These are phyloP conservation scores for Saturnispora halmiae DNA, from an alignment of 805 yeast species.

Conservation along the genomic window DNA sequence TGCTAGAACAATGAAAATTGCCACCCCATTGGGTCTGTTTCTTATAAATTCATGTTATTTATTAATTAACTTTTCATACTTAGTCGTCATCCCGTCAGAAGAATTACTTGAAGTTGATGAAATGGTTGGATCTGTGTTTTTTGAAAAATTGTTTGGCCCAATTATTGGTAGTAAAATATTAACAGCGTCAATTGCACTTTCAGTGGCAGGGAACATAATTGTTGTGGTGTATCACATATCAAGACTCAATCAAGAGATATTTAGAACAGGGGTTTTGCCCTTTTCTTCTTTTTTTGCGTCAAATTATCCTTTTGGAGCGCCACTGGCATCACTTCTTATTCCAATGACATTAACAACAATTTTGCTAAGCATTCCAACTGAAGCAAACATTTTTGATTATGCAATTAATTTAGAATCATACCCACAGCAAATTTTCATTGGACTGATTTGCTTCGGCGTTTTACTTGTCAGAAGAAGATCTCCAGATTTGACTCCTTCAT, in stretches of 20 bases:
- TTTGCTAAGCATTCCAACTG: slow-evolving; percentile 35
- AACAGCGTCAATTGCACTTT: slow-evolving; percentile 41
- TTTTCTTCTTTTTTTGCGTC: slow-evolving; percentile 42
- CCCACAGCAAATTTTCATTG: slow-evolving; percentile 41
- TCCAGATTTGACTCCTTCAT: slow-evolving; percentile 41
- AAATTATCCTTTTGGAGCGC: slow-evolving; percentile 47
- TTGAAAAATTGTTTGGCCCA: slow-evolving; percentile 42
- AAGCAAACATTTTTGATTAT: slow-evolving; percentile 43
- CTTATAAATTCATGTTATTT: slow-evolving; percentile 37
- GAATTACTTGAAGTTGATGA: slow-evolving; percentile 39
- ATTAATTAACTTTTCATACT: slow-evolving; percentile 41
- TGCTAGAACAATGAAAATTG: slow-evolving; percentile 39
- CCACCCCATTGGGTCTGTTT: slow-evolving; percentile 41
- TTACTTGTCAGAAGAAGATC: slow-evolving; percentile 45
- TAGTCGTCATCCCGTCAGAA: slow-evolving; percentile 40
- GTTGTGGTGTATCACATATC: slow-evolving; percentile 46
- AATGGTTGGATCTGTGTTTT: slow-evolving; percentile 43
- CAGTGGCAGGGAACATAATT: slow-evolving; percentile 48
- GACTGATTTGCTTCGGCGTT: slow-evolving; percentile 47
- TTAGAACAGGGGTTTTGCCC: slow-evolving; percentile 48
- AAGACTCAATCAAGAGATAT: slow-evolving; percentile 47
- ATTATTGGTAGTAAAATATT: slow-evolving; percentile 39
- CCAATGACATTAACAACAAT: slow-evolving; percentile 35
- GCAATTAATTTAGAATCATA: slow-evolving; percentile 45
- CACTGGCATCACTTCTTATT: slow-evolving; percentile 37